Conservation (phyloP, 192 early-diverging fungal genomes). For the Pilaira anomala region DNA sequence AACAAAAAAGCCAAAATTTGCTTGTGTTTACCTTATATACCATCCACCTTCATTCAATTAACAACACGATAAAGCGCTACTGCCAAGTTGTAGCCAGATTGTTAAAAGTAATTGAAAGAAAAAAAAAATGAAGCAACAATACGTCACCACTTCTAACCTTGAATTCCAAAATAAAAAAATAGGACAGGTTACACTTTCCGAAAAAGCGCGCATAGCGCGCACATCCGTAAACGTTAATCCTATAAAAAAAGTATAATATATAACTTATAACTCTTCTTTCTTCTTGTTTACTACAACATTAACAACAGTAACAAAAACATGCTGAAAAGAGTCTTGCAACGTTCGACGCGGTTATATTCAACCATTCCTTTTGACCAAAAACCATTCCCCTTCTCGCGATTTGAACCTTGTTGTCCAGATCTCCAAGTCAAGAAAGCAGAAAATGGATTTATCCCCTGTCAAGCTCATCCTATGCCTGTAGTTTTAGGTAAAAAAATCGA, state of each 20-base stretch:
- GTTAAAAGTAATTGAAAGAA: too few relatives aligned
- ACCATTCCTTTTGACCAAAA: conserved; percentile 33
- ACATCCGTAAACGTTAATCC: background rate
- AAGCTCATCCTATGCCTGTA: conserved; percentile 27
- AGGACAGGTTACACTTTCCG: background rate
- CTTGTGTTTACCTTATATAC: too few relatives aligned
- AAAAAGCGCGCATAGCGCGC: background rate
- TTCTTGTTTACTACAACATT: too few relatives aligned
- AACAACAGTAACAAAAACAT: too few relatives aligned
- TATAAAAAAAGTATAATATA: too few relatives aligned
- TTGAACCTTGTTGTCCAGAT: conserved; percentile 34
- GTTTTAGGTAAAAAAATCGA: conserved; percentile 38
- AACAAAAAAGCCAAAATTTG: too few relatives aligned
- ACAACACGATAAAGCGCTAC: too few relatives aligned
- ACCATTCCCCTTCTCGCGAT: conserved; percentile 30
- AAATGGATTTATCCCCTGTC: conserved; percentile 34
- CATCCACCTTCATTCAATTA: too few relatives aligned
- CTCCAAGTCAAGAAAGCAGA: background rate
- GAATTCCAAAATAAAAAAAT: too few relatives aligned
- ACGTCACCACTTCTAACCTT: too few relatives aligned
- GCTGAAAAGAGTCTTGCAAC: background rate
- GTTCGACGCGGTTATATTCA: background rate
- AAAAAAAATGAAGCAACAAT: too few relatives aligned
- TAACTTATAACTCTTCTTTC: background rate
- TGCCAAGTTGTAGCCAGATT: too few relatives aligned